Evolutionary conservation across 306 rosid species (phyloP), one percentile per base, ranked within the genome.

Genomic region (Dryas drummondii): DNA sequence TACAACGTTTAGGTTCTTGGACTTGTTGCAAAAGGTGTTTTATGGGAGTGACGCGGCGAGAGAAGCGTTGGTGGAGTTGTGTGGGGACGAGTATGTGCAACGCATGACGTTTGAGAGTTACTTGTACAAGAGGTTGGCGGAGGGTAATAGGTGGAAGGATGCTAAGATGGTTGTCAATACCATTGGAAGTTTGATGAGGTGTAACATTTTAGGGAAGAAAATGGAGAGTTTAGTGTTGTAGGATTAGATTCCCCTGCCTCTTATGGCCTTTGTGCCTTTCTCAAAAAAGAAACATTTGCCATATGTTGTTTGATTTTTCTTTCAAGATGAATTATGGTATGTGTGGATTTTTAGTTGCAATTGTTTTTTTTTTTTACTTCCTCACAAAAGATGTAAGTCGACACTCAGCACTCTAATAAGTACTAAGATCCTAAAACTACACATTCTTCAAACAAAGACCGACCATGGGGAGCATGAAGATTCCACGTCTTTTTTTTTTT

Each of bases 51-150:
- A 93, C 22, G 96, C 87, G 5, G 75, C 76, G 6, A 89, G 94
- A 75, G 98, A 93, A 75, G 98, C 98, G 4, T 74, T 93, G 89
- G 97, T 93, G 86, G 98, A 93, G 86, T 63, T 93, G 4, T 93
- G 98, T 70, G 97, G 92, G 49, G 92, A 93, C 45, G 94, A 93
- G 88, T 89, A 93, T 44, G 98, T 93, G 68, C 98, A 93, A 55
- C 80, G 96, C n/a, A 91, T 91, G 97, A 86, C 97, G 2, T 93
- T 93, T 46, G 92, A 91, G 73, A 91, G 97, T 49, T 93, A 93
- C 56, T 81, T 93, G 90, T 91, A 93, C 14, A 93, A 93, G 86
- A 87, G 69, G 50, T 75, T 93, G 16, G 96, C 96, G 0, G 75
- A 81, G 15, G 97, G 97, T 46, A 77, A 82, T 59, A 62, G 71